Conservation (phyloP, 2,329 filamentous ascomycete genomes). For the Blumeriella jaapii region DNA sequence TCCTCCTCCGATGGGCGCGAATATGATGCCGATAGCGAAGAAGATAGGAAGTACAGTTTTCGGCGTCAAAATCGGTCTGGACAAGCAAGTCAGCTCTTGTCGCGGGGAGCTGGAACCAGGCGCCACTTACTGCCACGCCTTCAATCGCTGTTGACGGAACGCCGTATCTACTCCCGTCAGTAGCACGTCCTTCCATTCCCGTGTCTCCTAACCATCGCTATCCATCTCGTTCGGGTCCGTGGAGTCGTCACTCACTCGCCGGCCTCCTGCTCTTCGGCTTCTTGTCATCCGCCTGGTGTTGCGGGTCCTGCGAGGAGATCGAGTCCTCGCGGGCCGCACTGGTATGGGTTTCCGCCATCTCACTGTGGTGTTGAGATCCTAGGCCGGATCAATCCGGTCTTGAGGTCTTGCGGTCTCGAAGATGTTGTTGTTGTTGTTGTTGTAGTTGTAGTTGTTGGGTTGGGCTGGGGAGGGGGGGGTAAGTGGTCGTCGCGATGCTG, state of each 20-base stretch:
- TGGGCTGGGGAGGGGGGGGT: too few species aligned
- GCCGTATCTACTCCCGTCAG: constrained; percentile 61
- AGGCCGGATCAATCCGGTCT: constrained; percentile 14
- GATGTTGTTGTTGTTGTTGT: too few species aligned
- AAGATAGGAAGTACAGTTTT: constrained; percentile 89
- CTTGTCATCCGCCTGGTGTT: constrained; percentile 45
- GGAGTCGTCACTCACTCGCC: constrained; percentile 51
- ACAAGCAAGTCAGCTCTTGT: constrained; percentile 15
- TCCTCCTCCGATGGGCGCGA: constrained; percentile 82
- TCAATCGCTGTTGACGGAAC: constrained; percentile 90
- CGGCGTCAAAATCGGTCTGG: constrained; percentile 83
- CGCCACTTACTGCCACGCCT: constrained; percentile 84
- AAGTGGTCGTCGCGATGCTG: constrained; percentile 14
- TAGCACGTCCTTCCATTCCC: too few species aligned
- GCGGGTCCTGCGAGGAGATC: constrained; percentile 42
- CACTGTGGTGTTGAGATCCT: constrained; percentile 20
- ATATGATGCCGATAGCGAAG: constrained; percentile 82
- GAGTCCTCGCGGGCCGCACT: constrained; percentile 33
- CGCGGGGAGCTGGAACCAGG: constrained; percentile 5
- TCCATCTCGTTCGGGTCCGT: too few species aligned
- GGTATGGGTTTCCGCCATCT: constrained; percentile 24
- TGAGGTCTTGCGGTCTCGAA: too few species aligned
- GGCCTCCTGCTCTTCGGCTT: constrained; percentile 88
- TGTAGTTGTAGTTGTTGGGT: constrained; percentile 7
- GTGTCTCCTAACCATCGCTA: too few species aligned